phyloP scores from a whole-genome alignment of 2,329 filamentous ascomycete species.

The Ilyonectria mors-panacis region DNA sequence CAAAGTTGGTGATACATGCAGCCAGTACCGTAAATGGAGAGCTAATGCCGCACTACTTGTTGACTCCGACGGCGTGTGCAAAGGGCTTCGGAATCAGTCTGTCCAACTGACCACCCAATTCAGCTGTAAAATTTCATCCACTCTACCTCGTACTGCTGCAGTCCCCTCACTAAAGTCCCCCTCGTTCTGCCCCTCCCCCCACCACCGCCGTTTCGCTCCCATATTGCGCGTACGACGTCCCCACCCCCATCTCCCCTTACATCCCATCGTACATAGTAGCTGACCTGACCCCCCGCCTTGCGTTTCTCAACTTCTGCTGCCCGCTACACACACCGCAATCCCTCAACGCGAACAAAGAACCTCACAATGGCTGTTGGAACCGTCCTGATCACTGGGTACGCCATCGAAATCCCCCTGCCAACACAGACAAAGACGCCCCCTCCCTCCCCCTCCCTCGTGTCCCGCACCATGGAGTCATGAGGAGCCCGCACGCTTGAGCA shows the following conservation, averaged over 20 bases:
- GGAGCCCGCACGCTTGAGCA: not conserved
- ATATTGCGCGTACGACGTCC: conserved; percentile 11
- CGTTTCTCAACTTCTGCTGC: conserved; percentile 20
- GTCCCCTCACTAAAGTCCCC: not conserved
- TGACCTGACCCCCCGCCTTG: conserved; percentile 15
- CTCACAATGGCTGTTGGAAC: conserved; percentile 83
- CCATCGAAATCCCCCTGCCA: conserved; percentile 29
- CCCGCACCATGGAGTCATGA: not conserved
- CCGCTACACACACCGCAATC: conserved; percentile 37
- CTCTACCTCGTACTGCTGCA: not conserved
- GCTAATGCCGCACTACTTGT: too few species aligned
- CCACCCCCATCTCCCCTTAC: conserved; percentile 7
- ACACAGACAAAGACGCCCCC: not conserved
- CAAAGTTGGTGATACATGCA: too few species aligned
- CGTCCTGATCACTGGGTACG: conserved; percentile 91
- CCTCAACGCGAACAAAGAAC: conserved; percentile 43
- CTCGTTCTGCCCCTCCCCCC: conserved; percentile 3
- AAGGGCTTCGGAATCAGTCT: too few species aligned
- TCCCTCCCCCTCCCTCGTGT: conserved; percentile 13
- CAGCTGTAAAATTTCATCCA: not conserved
- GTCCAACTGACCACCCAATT: too few species aligned
- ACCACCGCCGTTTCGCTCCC: conserved; percentile 1
- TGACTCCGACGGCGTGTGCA: too few species aligned
- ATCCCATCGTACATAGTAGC: not conserved
- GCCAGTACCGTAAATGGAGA: too few species aligned